phyloP scores from a whole-genome alignment of 352 stramenopile genomes.

The Pythium aphanidermatum region DNA sequence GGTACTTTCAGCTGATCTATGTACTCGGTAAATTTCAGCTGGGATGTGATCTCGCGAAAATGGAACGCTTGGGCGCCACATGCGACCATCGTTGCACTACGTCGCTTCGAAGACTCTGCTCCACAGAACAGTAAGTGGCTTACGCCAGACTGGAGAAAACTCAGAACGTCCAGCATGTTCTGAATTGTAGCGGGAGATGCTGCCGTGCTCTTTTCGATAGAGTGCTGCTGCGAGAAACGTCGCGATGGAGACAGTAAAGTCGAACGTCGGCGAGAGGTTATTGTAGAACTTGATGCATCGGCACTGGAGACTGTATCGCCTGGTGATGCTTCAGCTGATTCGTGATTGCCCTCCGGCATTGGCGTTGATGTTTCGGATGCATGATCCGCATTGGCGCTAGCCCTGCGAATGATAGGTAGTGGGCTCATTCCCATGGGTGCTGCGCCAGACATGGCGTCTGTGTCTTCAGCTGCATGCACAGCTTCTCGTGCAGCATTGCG shows the following conservation, averaged over 20 bases:
- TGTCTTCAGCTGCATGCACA: neutral
- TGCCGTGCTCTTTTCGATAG: conserved; percentile 26
- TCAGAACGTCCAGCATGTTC: conserved; percentile 49
- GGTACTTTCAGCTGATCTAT: conserved; percentile 39
- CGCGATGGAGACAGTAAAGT: no score
- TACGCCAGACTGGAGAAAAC: conserved; percentile 34
- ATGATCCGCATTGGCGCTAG: no score
- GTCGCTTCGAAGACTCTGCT: conserved; percentile 30
- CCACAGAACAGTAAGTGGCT: conserved; percentile 39
- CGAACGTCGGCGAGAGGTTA: neutral
- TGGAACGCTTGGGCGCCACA: conserved; percentile 49
- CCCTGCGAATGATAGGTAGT: conserved; percentile 7
- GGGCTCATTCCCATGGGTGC: conserved; percentile 2
- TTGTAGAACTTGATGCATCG: no score
- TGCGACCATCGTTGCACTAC: conserved; percentile 40
- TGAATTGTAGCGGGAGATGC: conserved; percentile 24
- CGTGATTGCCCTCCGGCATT: no score
- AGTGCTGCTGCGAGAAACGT: conserved; percentile 17
- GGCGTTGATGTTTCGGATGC: conserved; percentile 15
- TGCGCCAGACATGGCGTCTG: no score
- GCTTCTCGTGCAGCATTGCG: conserved; percentile 23
- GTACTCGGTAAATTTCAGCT: conserved; percentile 28
- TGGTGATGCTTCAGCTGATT: no score
- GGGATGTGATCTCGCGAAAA: conserved; percentile 34
- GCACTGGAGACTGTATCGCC: no score